phyloP scores from a whole-genome alignment of 2,329 filamentous ascomycete genomes.

The Phoma sp. region DNA sequence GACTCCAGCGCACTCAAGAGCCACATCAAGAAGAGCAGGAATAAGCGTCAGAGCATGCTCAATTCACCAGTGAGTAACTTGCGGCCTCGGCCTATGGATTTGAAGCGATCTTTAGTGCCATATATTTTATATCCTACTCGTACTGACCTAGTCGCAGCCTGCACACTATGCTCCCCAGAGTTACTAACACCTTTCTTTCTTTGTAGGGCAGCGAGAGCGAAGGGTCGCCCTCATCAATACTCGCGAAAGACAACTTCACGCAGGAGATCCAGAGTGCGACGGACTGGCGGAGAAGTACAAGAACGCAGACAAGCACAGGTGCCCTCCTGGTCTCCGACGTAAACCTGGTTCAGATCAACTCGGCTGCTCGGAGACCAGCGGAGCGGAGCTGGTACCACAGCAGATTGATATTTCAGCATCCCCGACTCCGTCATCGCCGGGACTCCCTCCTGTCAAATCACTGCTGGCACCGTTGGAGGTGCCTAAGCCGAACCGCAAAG shows the following conservation, averaged over 20 bases:
- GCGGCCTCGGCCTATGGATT: conserved; percentile 13
- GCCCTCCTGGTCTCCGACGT: conserved; percentile 4
- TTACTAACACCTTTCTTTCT: conserved; percentile 50
- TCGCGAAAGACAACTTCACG: conserved; percentile 7
- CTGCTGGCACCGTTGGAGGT: conserved; percentile 6
- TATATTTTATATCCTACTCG: conserved; percentile 34
- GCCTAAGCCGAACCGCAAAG: neutral
- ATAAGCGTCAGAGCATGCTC: conserved; percentile 91
- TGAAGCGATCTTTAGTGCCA: conserved; percentile 29
- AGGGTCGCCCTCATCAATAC: conserved; percentile 21
- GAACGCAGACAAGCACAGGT: conserved; percentile 11
- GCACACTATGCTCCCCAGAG: conserved; percentile 60
- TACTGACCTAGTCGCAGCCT: conserved; percentile 51
- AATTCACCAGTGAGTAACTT: conserved; percentile 85
- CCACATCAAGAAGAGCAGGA: conserved; percentile 97
- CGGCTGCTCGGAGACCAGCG: neutral
- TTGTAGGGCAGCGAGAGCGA: conserved; percentile 32
- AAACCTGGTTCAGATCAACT: conserved; percentile 6
- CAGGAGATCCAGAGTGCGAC: conserved; percentile 3
- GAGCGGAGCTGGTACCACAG: neutral
- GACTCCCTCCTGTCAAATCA: conserved; percentile 2
- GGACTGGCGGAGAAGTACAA: conserved; percentile 11
- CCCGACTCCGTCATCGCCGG: neutral
- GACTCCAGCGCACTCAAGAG: conserved; percentile 97
- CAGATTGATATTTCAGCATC: neutral